These are phyloP conservation scores for Dionaea muscipula DNA, from an alignment of 179 eudicot species.

Conservation along the genomic window DNA sequence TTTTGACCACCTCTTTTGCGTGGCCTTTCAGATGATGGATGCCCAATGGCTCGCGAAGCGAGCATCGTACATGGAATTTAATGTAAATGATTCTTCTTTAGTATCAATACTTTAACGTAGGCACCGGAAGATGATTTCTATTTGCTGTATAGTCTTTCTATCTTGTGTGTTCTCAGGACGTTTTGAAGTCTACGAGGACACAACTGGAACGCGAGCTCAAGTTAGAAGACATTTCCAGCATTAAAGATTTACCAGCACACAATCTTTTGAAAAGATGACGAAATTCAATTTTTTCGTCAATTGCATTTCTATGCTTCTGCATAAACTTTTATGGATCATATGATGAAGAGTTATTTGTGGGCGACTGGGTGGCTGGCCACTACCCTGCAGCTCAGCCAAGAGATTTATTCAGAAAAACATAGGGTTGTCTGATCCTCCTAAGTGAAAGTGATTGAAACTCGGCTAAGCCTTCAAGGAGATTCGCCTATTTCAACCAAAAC, in stretches of 20 bases:
- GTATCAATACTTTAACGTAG: background rate
- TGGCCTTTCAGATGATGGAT: slow-evolving; percentile 87
- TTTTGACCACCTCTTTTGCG: slow-evolving; percentile 75
- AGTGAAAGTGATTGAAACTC: too few relatives aligned
- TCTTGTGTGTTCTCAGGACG: slow-evolving; percentile 37
- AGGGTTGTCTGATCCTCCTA: too few relatives aligned
- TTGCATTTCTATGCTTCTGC: background rate
- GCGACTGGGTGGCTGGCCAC: too few relatives aligned
- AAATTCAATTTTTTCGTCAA: background rate
- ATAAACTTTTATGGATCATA: too few relatives aligned
- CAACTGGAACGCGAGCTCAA: slow-evolving; percentile 83
- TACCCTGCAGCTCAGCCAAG: too few relatives aligned
- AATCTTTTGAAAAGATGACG: slow-evolving; percentile 40
- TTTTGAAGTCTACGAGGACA: slow-evolving; percentile 68
- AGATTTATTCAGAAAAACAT: too few relatives aligned
- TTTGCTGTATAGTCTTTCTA: too few relatives aligned
- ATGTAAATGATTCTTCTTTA: slow-evolving; percentile 26
- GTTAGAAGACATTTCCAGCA: slow-evolving; percentile 47
- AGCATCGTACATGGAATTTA: slow-evolving; percentile 95
- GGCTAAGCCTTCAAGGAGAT: too few relatives aligned
- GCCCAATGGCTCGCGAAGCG: slow-evolving; percentile 96
- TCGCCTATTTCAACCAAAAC: too few relatives aligned
- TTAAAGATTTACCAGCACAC: slow-evolving; percentile 82
- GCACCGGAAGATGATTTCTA: too few relatives aligned
- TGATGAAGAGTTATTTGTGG: too few relatives aligned